phyloP scores from a whole-genome alignment of 148 eudicot species.

The Mesembryanthemum crystallinum region DNA sequence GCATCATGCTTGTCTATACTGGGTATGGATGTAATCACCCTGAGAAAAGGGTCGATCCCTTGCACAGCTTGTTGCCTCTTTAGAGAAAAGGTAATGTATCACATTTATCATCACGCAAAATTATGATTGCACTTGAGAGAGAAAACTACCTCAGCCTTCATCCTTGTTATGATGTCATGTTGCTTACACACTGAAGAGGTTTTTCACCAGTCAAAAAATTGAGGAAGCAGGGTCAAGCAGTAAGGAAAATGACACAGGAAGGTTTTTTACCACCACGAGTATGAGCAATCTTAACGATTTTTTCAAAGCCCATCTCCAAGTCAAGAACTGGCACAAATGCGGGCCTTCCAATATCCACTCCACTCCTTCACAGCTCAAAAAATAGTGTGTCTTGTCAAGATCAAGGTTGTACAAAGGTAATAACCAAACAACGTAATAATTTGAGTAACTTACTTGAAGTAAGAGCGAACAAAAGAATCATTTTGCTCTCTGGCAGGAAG shows the following conservation, averaged over 20 bases:
- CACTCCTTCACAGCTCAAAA: constrained; percentile 49
- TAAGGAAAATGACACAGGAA: constrained; percentile 3
- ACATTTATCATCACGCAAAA: background rate
- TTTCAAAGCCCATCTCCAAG: constrained; percentile 92
- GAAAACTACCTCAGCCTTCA: constrained; percentile 70
- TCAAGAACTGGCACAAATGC: constrained; percentile 73
- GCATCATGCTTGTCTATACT: constrained; percentile 91
- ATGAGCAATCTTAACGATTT: constrained; percentile 85
- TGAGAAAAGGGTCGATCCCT: constrained; percentile 67
- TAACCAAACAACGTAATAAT: background rate
- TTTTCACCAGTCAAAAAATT: constrained; percentile 1
- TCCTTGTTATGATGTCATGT: constrained; percentile 64
- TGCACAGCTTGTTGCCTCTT: constrained; percentile 85
- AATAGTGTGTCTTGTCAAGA: constrained; percentile 12
- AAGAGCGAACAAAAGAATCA: constrained; percentile 68
- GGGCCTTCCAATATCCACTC: constrained; percentile 77
- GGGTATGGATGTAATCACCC: constrained; percentile 82
- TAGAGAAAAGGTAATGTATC: constrained; percentile 9
- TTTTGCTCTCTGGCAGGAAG: constrained; percentile 83
- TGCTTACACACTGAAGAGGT: constrained; percentile 67
- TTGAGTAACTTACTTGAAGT: constrained; percentile 57
- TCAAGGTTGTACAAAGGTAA: background rate
- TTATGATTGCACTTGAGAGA: constrained; percentile 14
- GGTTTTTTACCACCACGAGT: constrained; percentile 72
- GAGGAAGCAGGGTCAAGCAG: background rate